Base-by-base conservation (phyloP, 345 rosid genomes). In the Ceriops zippeliana region DNA sequence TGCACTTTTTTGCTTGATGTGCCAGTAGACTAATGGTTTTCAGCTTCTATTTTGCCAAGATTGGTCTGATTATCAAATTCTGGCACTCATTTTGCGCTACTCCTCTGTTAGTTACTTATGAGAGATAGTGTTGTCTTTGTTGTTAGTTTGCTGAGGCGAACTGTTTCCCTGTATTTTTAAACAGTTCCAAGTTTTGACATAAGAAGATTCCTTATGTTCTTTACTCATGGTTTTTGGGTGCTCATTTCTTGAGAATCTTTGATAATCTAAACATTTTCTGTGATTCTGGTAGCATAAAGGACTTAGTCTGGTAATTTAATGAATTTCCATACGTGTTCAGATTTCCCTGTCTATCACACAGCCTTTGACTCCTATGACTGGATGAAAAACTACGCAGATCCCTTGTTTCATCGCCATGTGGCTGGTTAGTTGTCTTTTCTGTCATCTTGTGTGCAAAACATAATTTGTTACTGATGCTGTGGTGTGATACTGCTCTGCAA, bases 261-360 rank as follows among this genome's bases (percentile, higher is more conserved):
- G 9, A 20, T 67, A 7, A 37, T 37, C 20, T 19, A 17, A 32
- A 52, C 4, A 5, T 26, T 63, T n/a, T 22, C 32, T 6, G 46
- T 51, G 24, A 57, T 47, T 47, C 28, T 21, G 20, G 20, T 27
- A 38, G 31, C 64, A 30, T 62, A 16, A 67, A 58, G n/a, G 66
- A 46, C 60, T 27, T n/a, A 17, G n/a, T 52, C 37, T 66, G 35
- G 42, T 75, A 11, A 70, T 58, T 9, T 42, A 51, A 27, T 31
- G 31, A 52, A 21, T 22, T 75, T 35, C 28, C 35, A 38, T 27
- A 7, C 58, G 1, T 66, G 16, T 53, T 71, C 87, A 95, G 97
- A 91, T 80, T 95, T 83, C 78, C 96, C 99, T 20, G 96, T 88
- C 60, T 91, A 95, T 68, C 99, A 95, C 83, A 95, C 97, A 6